These are phyloP conservation scores for Suhomyces panamericanus DNA, from an alignment of 1,139 yeast species.

Conservation along the genomic window DNA sequence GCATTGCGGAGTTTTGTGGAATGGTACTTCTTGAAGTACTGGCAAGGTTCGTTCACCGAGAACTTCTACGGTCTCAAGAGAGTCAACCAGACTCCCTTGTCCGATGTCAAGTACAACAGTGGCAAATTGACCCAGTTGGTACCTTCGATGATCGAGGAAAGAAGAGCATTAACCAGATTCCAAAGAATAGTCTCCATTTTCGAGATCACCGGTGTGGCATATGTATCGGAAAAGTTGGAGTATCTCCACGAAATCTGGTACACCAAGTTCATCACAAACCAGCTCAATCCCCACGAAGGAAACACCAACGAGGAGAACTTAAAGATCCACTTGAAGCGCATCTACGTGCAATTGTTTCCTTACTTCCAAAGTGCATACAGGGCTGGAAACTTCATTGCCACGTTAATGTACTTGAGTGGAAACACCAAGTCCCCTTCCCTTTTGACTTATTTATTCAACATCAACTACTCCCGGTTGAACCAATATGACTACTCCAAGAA, in stretches of 20 bases:
- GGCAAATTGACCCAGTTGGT: constrained; percentile 40
- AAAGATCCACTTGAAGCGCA: constrained; percentile 35
- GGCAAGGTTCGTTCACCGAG: constrained; percentile 90
- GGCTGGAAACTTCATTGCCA: constrained; percentile 56
- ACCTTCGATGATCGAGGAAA: constrained; percentile 54
- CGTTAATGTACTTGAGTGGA: constrained; percentile 70
- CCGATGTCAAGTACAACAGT: constrained; percentile 30
- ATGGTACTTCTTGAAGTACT: constrained; percentile 64
- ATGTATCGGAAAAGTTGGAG: constrained; percentile 67
- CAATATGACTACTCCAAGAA: constrained; percentile 59
- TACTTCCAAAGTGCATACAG: constrained; percentile 48
- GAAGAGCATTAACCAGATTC: constrained; percentile 51
- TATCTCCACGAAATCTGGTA: constrained; percentile 62
- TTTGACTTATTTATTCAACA: constrained; percentile 59
- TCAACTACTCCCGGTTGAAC: constrained; percentile 70
- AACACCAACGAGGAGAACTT: constrained; percentile 30
- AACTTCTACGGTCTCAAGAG: constrained; percentile 89
- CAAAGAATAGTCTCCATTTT: constrained; percentile 64
- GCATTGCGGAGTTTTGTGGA: constrained; percentile 67
- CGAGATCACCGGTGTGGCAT: constrained; percentile 67
- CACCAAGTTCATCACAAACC: constrained; percentile 57
- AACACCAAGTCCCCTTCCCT: constrained; percentile 63
- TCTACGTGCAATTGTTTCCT: constrained; percentile 66
- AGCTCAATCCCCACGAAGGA: constrained; percentile 35
- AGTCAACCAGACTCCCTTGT: constrained; percentile 45